Base-by-base conservation (phyloP, 495 filamentous ascomycete species). In the Aspergillus ostianus region DNA sequence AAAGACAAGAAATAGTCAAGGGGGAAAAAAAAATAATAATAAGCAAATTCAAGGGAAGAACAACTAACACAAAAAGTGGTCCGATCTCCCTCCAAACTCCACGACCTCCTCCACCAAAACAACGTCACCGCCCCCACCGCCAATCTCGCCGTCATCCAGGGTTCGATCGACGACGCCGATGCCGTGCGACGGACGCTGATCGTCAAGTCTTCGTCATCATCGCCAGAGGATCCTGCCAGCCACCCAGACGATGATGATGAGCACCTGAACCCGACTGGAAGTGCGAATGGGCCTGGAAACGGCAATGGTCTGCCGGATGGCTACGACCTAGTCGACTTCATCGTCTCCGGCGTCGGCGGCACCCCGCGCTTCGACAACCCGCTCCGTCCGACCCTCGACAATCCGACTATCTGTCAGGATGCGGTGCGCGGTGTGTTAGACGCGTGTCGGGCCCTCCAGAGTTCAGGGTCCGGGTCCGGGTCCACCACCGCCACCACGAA, bases 61-160 rank as follows among this genome's bases (percentile, higher is more conserved):
- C n/a, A n/a, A n/a, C n/a, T n/a, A n/a, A n/a, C n/a, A n/a, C n/a
- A n/a, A 36, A n/a, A 27, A 67, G 65, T 87, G 7, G 86, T 77
- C 59, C 86, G 89, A 23, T 84, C 77, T 3, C 86, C 89, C 4
- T 61, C 78, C 49, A 90, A 87, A 67, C 86, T 91, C 58, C 70
- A 67, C 57, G 67, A 67, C 23, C 60, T 80, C 23, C 72, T 83
- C 51, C 47, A 55, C 7, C n/a, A 55, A 46, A 64, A 66, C 47
- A 66, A 67, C 44, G 55, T 83, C 54, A 56, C 70, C 19, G 48
- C 67, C 15, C 23, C 64, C 59, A 51, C 63, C 47, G 46, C 64
- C 41, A 65, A 81, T 55, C 78, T 88, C 15, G 68, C 64, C 57
- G 73, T 85, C 59, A 61, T 82, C 26, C 45, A 79, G 47, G 85